These are phyloP conservation scores for Pseudocercospora fijiensis DNA, from an alignment of 2,329 filamentous ascomycete genomes.

Conservation along the genomic window DNA sequence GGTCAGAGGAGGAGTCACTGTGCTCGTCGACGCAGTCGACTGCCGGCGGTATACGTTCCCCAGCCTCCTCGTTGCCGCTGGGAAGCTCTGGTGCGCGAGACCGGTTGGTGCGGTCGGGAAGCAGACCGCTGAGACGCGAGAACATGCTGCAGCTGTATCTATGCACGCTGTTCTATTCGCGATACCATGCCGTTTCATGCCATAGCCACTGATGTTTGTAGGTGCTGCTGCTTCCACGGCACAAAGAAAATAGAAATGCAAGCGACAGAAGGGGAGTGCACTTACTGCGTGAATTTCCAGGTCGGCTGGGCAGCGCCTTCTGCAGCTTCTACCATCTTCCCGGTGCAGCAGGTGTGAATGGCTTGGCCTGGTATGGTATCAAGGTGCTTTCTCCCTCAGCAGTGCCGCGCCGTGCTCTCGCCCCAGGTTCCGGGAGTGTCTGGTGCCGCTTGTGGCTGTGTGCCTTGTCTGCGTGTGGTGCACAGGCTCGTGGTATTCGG, in stretches of 20 bases:
- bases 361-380: background rate
- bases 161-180: conserved; percentile 13
- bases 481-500: background rate
- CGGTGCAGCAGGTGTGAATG: background rate
- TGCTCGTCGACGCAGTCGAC: conserved; percentile 6
- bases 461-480: background rate
- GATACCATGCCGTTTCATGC: background rate
- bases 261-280: conserved; percentile 21
- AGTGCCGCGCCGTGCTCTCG: background rate
- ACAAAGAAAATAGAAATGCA: background rate
- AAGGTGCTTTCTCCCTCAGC: background rate
- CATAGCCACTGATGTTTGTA: background rate
- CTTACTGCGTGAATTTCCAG: conserved; percentile 99
- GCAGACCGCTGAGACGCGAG: conserved; percentile 13
- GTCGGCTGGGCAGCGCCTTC: conserved; percentile 75
- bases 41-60: conserved; percentile 5
- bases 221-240: background rate
- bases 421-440: background rate
- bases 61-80: conserved; percentile 6
- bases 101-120: conserved; percentile 32
- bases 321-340: conserved; percentile 94
- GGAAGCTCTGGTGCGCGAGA: background rate
- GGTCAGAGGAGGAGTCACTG: conserved; percentile 5
- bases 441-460: conserved; percentile 2
- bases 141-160: conserved; percentile 30